Conservation (phyloP, 1,284 basidiomycete genomes). For the Puccinia coronata region DNA sequence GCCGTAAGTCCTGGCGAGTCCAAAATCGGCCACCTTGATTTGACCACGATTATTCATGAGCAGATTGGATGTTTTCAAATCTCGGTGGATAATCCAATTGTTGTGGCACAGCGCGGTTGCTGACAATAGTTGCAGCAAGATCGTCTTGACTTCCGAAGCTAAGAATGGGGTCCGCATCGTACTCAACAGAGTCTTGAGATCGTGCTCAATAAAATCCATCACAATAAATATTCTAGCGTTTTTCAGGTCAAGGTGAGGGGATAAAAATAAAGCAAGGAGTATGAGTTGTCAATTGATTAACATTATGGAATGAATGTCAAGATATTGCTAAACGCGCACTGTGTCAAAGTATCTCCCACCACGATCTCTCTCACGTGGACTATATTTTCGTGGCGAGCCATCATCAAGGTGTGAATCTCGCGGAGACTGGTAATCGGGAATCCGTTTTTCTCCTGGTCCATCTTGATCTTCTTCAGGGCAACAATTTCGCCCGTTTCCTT, state of each 20-base stretch:
- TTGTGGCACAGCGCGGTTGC: conserved; percentile 91
- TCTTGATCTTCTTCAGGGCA: conserved; percentile 94
- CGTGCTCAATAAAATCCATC: conserved; percentile 91
- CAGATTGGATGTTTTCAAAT: conserved; percentile 96
- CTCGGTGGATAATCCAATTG: conserved; percentile 92
- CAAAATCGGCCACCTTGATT: conserved; percentile 94
- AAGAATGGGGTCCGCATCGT: conserved; percentile 92
- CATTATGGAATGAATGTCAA: not conserved
- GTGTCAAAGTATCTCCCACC: conserved; percentile 96
- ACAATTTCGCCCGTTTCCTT: conserved; percentile 74
- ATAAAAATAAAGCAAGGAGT: not conserved
- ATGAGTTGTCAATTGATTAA: conserved; percentile 8
- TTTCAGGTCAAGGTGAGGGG: conserved; percentile 52
- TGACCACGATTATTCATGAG: conserved; percentile 88
- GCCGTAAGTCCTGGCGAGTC: conserved; percentile 92
- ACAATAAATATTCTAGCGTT: conserved; percentile 96
- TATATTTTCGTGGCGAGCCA: conserved; percentile 83
- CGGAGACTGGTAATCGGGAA: conserved; percentile 96
- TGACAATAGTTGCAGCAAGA: conserved; percentile 89
- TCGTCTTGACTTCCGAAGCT: conserved; percentile 95
- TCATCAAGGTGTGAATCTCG: conserved; percentile 89
- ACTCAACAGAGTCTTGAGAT: conserved; percentile 88
- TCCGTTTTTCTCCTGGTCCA: conserved; percentile 97
- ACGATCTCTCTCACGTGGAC: conserved; percentile 94
- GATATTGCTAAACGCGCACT: conserved; percentile 67